These are phyloP conservation scores for Chrysanthemum lavandulifolium DNA, from an alignment of 129 eudicot species.

Conservation along the genomic window DNA sequence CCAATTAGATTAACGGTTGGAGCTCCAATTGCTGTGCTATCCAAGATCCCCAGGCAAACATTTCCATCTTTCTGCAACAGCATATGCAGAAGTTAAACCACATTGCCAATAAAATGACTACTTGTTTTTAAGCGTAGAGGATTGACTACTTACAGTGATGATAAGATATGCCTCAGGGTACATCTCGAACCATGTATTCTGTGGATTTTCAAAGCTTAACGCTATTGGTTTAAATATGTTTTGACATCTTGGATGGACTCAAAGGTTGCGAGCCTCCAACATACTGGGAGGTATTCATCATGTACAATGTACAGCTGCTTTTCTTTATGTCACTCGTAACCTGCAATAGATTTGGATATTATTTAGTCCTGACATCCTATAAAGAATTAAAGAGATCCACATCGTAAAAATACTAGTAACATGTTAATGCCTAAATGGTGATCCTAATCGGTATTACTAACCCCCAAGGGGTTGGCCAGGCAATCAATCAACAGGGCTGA, in stretches of 20 bases:
- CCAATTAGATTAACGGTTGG: conserved; percentile 18
- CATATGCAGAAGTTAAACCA: neutral
- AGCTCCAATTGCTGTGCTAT: neutral
- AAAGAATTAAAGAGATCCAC: neutral
- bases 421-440: neutral
- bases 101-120: neutral
- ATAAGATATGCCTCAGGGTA: conserved; percentile 18
- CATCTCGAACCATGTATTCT: conserved; percentile 13
- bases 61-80: conserved; percentile 19
- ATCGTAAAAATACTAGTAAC: neutral
- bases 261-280: conserved; percentile 3
- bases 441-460: neutral
- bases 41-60: conserved; percentile 26
- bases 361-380: neutral
- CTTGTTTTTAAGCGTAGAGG: neutral
- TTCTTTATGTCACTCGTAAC: neutral
- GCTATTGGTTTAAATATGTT: conserved; percentile 10
- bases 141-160: conserved; percentile 13
- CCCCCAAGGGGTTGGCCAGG: neutral
- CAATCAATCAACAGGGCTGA: neutral
- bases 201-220: conserved; percentile 8
- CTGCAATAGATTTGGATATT: neutral
- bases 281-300: neutral
- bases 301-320: neutral
- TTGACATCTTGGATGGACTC: conserved; percentile 23